Percentiles rank a stretch among this genome's conserved stretches.
Conservation (phyloP, 2,329 filamentous ascomycete genomes). For the Capronia americana region DNA sequence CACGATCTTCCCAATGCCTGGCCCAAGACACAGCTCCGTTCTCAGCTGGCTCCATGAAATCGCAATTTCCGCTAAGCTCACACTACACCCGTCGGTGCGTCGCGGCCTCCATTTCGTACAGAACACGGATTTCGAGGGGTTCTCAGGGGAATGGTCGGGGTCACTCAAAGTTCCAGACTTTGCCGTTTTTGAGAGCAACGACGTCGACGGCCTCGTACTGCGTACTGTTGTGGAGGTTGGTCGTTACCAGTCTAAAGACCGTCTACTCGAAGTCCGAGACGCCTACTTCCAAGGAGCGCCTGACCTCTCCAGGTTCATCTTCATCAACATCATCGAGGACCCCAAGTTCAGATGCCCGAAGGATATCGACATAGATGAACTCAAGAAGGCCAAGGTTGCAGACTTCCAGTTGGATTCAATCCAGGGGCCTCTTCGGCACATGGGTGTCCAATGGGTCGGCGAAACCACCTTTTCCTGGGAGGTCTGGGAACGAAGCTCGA, state of each 20-base stretch:
- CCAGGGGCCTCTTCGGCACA: conserved; percentile 7
- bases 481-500: conserved; percentile 11
- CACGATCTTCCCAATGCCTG: too few relatives aligned
- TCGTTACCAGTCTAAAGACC: not conserved
- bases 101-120: too few relatives aligned
- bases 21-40: too few relatives aligned
- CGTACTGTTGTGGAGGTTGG: conserved; percentile 13
- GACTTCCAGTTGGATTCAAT: conserved; percentile 9
- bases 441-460: conserved; percentile 3
- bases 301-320: conserved; percentile 1
- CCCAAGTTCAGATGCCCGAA: not conserved
- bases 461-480: conserved; percentile 3
- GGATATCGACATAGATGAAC: not conserved
- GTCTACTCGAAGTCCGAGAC: conserved; percentile 7
- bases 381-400: not conserved
- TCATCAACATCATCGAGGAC: not conserved
- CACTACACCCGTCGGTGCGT: too few relatives aligned
- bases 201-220: not conserved
- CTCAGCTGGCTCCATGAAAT: too few relatives aligned
- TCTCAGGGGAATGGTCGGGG: not conserved
- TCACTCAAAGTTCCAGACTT: conserved; percentile 7
- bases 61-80: too few relatives aligned
- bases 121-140: too few relatives aligned
- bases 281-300: not conserved
- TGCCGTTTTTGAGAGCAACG: not conserved